Evolutionary conservation across 129 eudicot genomes (phyloP), one percentile per base, ranked within the genome.

Genomic region (Centella asiatica): DNA sequence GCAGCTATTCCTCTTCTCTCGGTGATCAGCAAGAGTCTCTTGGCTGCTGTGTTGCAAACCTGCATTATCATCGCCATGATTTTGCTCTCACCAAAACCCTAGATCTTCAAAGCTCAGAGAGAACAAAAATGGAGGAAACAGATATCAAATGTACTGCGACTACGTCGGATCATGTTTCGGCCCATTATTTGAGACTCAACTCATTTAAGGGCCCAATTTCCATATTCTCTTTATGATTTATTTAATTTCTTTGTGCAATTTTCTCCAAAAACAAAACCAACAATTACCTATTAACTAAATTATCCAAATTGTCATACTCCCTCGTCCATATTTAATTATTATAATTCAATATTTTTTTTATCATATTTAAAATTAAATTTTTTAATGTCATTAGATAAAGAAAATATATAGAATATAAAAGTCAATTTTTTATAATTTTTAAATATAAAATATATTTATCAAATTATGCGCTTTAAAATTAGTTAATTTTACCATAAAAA

Each of bases 31-130:
- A 77, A 47, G n/a, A 78, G 34, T 66, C 90, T 70, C 50, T 67
- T 81, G 53, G 71, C 90, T 36, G 72, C 75, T 49, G 75, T 67
- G 58, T 62, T 52, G 84, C 85, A 89, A 52, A 75, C 61, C 77
- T 77, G 89, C 65, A 68, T 69, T 78, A 47, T 44, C 81, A 73
- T 80, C 65, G 84, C 86, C 88, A 80, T 83, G 37, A 44, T 60
- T 66, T 31, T 49, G 50, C 29, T 54, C 68, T 27, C 47, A 36
- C 51, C n/a, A 44, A 68, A 83, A 75, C 92, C 87, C 92, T 84
- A 74, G 67, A 76, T 47, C 11, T 2, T 6, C 14, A 0, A 6
- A 29, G 37, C 34, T 29, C 5, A 2, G 18, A 9, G 31, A 51
- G 10, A 13, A 4, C 14, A 20, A 6, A 27, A 17, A 40, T 49